phyloP scores from a whole-genome alignment of 164 flowering plant species.

The Magnolia changhungtana region DNA sequence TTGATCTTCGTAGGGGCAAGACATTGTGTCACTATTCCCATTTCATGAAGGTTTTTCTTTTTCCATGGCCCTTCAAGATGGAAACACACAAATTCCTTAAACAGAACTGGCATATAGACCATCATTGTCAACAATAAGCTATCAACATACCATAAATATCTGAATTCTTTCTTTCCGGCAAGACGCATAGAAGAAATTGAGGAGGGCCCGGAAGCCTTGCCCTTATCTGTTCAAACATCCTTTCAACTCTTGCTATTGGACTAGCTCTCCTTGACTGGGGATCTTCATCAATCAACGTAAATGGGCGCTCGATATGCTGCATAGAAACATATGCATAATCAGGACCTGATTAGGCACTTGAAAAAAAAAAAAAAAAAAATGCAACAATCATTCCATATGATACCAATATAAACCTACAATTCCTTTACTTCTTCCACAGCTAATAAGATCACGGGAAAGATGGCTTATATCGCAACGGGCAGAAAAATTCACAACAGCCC shows the following conservation, averaged over 20 bases:
- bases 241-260: conserved; percentile 64
- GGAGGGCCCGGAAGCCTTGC: conserved; percentile 56
- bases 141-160: conserved; percentile 68
- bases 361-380: neutral
- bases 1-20: conserved; percentile 61
- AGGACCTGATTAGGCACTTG: conserved; percentile 3
- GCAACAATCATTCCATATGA: neutral
- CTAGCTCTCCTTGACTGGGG: conserved; percentile 33
- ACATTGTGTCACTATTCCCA: conserved; percentile 69
- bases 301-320: conserved; percentile 69
- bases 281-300: conserved; percentile 72
- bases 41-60: conserved; percentile 56
- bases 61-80: conserved; percentile 82
- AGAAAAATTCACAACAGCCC: conserved; percentile 89
- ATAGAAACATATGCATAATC: conserved; percentile 5
- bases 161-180: conserved; percentile 72
- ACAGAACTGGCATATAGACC: neutral
- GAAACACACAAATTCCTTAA: neutral
- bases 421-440: conserved; percentile 63
- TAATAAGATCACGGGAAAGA: conserved; percentile 43
- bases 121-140: conserved; percentile 10
- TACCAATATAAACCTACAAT: conserved; percentile 45
- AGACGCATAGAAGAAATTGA: conserved; percentile 64
- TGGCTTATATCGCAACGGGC: conserved; percentile 62
- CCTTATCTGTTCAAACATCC: conserved; percentile 59